A percentile compares a stretch with the other conserved stretches of the same genome.
Conservation (phyloP, 257 asterid genomes). For the Linderniella brevidens region DNA sequence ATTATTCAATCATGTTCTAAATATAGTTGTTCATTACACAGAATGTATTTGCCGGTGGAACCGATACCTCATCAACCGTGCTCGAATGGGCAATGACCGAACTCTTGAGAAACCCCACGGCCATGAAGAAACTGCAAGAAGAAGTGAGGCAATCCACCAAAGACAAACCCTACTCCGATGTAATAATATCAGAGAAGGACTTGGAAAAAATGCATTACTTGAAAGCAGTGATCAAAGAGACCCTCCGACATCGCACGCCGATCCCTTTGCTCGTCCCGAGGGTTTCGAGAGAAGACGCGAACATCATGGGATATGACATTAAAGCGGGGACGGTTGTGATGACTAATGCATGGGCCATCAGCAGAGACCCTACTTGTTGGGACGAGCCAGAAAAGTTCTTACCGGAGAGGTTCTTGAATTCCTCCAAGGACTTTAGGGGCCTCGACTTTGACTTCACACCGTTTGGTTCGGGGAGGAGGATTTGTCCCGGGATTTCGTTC, state of each 20-base stretch:
- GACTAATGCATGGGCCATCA: slow-evolving; percentile 23
- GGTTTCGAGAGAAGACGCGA: slow-evolving; percentile 16
- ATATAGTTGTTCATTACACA: slow-evolving; percentile 2
- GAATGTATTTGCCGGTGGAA: slow-evolving; percentile 38
- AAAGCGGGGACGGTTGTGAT: slow-evolving; percentile 20
- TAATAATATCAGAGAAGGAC: slow-evolving; percentile 16
- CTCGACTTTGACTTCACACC: slow-evolving; percentile 14
- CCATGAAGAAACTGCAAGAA: slow-evolving; percentile 11
- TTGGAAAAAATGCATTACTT: slow-evolving; percentile 28
- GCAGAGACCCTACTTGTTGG: slow-evolving; percentile 24
- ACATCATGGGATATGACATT: no score
- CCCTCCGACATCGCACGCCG: slow-evolving; percentile 30
- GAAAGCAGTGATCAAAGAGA: slow-evolving; percentile 34
- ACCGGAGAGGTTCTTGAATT: slow-evolving; percentile 29
- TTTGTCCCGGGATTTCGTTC: slow-evolving; percentile 20
- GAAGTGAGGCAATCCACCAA: slow-evolving; percentile 16
- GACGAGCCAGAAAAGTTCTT: slow-evolving; percentile 20
- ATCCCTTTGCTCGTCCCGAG: slow-evolving; percentile 21
- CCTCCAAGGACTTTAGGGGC: slow-evolving; percentile 13
- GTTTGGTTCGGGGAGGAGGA: slow-evolving; percentile 16
- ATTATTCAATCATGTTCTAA: neutral
- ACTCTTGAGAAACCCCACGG: slow-evolving; percentile 17
- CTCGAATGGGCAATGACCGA: slow-evolving; percentile 45
- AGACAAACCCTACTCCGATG: neutral
- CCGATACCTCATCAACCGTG: slow-evolving; percentile 20